A percentile compares a stretch with the other conserved stretches of the same genome.
phyloP scores from a whole-genome alignment of 2,329 filamentous ascomycete species.

The Exophiala dermatitidis region DNA sequence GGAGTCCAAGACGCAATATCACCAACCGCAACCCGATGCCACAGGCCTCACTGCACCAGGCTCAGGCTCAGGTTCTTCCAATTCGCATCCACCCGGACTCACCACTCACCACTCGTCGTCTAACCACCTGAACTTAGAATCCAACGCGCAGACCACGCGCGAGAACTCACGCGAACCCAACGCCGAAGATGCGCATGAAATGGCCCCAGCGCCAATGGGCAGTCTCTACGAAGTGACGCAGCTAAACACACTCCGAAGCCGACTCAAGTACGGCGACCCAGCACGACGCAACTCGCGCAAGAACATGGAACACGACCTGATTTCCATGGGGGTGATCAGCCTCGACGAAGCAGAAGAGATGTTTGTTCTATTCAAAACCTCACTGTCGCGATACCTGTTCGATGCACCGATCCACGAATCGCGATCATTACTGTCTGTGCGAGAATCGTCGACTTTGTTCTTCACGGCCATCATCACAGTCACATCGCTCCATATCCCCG shows the following conservation, averaged over 20 bases:
- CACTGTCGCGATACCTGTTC: constrained; percentile 26
- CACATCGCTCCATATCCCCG: constrained; percentile 52
- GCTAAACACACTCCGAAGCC: constrained; percentile 30
- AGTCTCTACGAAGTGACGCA: constrained; percentile 51
- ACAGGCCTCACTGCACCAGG: no score
- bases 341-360: constrained; percentile 25
- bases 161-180: constrained; percentile 26
- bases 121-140: background rate
- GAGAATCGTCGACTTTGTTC: constrained; percentile 49
- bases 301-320: constrained; percentile 25
- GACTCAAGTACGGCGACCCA: constrained; percentile 21
- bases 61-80: no score
- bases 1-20: background rate
- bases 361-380: constrained; percentile 24
- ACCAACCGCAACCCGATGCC: background rate
- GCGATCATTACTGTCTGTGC: constrained; percentile 45
- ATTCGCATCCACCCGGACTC: background rate
- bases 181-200: constrained; percentile 30
- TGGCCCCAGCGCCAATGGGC: constrained; percentile 47
- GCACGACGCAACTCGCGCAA: constrained; percentile 23
- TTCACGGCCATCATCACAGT: constrained; percentile 52
- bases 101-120: background rate
- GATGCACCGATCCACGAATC: constrained; percentile 43
- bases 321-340: constrained; percentile 21
- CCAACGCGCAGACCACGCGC: constrained; percentile 23